Conservation (phyloP, 2,329 filamentous ascomycete genomes). For the Tolypocladium tropicale region DNA sequence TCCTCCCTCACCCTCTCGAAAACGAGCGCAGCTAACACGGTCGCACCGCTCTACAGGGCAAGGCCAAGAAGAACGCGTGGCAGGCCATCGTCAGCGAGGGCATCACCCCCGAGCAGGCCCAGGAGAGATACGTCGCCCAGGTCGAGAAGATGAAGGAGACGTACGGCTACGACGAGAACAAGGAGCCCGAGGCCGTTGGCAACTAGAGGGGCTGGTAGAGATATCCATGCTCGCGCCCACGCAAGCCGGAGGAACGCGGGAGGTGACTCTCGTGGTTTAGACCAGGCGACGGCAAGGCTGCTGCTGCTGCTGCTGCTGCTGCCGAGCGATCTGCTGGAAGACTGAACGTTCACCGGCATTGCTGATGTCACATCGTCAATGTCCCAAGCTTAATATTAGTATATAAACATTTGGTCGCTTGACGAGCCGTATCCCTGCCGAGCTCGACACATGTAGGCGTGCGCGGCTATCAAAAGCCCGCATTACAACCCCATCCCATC, state of each 20-base stretch:
- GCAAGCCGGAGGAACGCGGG: background rate
- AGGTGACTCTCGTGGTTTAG: background rate
- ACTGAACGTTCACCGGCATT: background rate
- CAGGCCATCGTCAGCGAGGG: conserved; percentile 56
- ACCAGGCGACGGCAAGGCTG: background rate
- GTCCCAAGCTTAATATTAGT: background rate
- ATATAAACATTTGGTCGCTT: background rate
- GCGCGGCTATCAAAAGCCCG: background rate
- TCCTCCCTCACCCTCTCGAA: background rate
- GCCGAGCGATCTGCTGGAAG: too few relatives aligned
- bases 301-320: background rate
- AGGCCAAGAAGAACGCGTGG: conserved; percentile 75
- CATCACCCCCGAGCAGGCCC: conserved; percentile 53
- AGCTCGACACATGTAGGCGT: background rate
- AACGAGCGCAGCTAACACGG: too few relatives aligned
- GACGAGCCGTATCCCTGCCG: background rate
- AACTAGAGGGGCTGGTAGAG: conserved; percentile 1
- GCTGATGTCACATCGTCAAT: background rate
- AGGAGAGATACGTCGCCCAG: conserved; percentile 64
- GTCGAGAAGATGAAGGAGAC: conserved; percentile 62
- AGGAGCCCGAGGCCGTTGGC: conserved; percentile 48
- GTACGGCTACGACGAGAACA: conserved; percentile 57
- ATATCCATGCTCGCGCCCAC: background rate
- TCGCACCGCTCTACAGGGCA: conserved; percentile 42
- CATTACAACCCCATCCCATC: too few relatives aligned